A percentile compares a stretch with the other conserved stretches of the same genome.
Conservation (phyloP, 2,329 filamentous ascomycete genomes). For the Capronia americana region DNA sequence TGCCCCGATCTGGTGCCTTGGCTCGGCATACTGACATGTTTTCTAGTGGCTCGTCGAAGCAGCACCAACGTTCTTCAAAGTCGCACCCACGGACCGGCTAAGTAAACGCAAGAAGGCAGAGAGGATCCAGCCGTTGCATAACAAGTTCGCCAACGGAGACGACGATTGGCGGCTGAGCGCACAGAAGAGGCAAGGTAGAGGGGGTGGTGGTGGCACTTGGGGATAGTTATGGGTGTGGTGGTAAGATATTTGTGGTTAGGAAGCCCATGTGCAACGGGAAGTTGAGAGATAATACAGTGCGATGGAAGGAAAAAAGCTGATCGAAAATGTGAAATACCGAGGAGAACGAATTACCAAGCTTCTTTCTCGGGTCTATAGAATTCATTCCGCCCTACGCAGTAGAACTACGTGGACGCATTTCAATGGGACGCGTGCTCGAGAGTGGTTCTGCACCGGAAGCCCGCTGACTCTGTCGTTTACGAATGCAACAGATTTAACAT, state of each 20-base stretch:
- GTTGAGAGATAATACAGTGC: background rate
- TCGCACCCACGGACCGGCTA: conserved; percentile 82
- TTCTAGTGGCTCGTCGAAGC: conserved; percentile 79
- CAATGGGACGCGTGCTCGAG: background rate
- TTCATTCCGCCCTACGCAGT: background rate
- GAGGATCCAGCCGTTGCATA: conserved; percentile 92
- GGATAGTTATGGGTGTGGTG: conserved; percentile 49
- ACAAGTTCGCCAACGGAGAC: conserved; percentile 88
- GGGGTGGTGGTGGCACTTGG: conserved; percentile 93
- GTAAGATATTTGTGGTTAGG: background rate
- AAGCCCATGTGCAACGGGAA: background rate
- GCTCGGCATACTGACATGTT: conserved; percentile 28
- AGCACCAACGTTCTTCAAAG: conserved; percentile 99
- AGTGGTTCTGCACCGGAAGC: background rate
- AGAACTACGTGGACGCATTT: background rate
- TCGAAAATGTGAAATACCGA: background rate
- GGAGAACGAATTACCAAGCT: background rate
- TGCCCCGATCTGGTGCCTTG: background rate
- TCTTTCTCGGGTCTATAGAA: background rate
- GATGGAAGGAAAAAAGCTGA: background rate
- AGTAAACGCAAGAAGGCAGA: conserved; percentile 94
- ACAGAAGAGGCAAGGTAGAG: conserved; percentile 81
- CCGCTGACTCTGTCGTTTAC: too few species aligned
- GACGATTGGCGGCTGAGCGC: conserved; percentile 95
- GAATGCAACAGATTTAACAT: too few species aligned